A percentile compares a stretch with the other conserved stretches of the same genome.
phyloP scores from a whole-genome alignment of 164 flowering plant genomes.

The Sedum album region DNA sequence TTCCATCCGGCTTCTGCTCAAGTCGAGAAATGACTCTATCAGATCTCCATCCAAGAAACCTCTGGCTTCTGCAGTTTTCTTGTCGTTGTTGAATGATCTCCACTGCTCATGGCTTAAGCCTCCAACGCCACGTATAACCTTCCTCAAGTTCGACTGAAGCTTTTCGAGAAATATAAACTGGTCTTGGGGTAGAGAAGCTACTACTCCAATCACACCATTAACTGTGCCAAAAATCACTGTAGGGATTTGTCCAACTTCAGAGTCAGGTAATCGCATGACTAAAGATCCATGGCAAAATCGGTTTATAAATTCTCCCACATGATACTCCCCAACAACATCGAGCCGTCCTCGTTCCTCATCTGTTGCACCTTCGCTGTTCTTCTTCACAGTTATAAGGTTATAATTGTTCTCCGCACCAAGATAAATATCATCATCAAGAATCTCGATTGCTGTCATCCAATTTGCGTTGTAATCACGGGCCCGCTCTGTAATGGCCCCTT shows the following conservation, averaged over 20 bases:
- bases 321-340: constrained; percentile 89
- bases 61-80: neutral
- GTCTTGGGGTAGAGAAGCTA: constrained; percentile 49
- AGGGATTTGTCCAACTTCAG: constrained; percentile 89
- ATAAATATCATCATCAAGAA: constrained; percentile 85
- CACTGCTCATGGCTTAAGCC: constrained; percentile 96
- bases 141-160: constrained; percentile 70
- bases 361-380: constrained; percentile 94
- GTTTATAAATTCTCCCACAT: constrained; percentile 89
- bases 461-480: constrained; percentile 95
- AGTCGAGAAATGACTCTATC: constrained; percentile 32
- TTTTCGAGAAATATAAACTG: constrained; percentile 48
- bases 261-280: constrained; percentile 91
- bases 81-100: constrained; percentile 88
- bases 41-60: constrained; percentile 11
- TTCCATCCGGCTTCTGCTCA: neutral
- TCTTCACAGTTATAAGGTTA: constrained; percentile 80
- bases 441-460: constrained; percentile 98
- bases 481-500: constrained; percentile 93
- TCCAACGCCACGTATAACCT: constrained; percentile 89
- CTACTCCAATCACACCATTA: constrained; percentile 19
- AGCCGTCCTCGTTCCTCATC: constrained; percentile 93
- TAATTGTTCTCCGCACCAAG: constrained; percentile 90
- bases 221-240: constrained; percentile 24
- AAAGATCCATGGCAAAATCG: constrained; percentile 91